Percentiles rank a stretch among this genome's conserved stretches.
These are phyloP conservation scores for Persicaria tinctoria DNA, from an alignment of 148 eudicot species.

Conservation along the genomic window DNA sequence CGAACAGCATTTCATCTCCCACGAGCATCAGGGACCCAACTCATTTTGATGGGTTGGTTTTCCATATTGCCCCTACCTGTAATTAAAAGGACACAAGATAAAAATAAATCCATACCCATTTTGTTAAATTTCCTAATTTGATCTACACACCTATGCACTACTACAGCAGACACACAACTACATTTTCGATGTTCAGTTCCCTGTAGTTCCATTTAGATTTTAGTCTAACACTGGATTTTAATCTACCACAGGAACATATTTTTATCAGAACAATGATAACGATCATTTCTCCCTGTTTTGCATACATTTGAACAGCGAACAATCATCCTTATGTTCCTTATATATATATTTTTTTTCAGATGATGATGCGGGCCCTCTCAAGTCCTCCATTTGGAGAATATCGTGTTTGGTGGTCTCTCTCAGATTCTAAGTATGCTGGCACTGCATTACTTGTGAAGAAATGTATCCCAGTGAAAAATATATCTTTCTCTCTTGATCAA, in stretches of 20 bases:
- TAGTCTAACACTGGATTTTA: too few species aligned
- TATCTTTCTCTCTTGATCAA: constrained; percentile 71
- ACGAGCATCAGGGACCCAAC: too few species aligned
- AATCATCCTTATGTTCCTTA: background rate
- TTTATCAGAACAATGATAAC: background rate
- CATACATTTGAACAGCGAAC: background rate
- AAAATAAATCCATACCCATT: too few species aligned
- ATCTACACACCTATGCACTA: too few species aligned
- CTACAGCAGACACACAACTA: too few species aligned
- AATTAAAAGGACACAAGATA: too few species aligned
- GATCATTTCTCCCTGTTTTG: background rate
- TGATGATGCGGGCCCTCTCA: constrained; percentile 82
- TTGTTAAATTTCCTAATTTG: too few species aligned
- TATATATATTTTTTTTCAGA: constrained; percentile 29
- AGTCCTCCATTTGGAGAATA: constrained; percentile 65
- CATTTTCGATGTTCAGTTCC: too few species aligned
- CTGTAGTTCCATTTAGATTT: too few species aligned
- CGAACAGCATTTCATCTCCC: too few species aligned
- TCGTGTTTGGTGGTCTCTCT: constrained; percentile 96
- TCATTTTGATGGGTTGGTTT: too few species aligned
- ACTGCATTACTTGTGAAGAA: constrained; percentile 87
- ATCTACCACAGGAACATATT: background rate
- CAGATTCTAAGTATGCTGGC: constrained; percentile 98
- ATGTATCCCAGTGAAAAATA: constrained; percentile 63
- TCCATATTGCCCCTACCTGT: too few species aligned